These are phyloP conservation scores for Ascodesmis nigricans DNA, from an alignment of 495 filamentous ascomycete genomes.

Conservation along the genomic window DNA sequence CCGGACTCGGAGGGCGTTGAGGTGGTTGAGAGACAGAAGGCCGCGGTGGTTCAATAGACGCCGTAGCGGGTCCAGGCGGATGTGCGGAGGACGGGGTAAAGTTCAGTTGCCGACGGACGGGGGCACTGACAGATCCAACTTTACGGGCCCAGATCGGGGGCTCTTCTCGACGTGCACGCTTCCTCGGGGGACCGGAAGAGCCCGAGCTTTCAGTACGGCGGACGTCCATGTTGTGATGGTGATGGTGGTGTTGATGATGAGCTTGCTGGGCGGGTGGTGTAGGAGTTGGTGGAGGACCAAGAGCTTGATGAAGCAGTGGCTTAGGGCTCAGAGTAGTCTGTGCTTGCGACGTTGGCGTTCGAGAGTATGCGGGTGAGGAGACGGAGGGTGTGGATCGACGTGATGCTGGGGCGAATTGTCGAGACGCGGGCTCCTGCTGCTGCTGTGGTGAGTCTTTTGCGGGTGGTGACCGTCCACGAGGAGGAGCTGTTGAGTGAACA, in stretches of 20 bases:
- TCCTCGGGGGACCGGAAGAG: constrained; percentile 16
- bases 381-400: constrained; percentile 9
- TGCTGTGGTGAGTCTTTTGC: constrained; percentile 14
- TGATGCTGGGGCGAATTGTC: constrained; percentile 8
- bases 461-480: not conserved
- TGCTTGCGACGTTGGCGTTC: constrained; percentile 9
- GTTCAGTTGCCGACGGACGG: too few species aligned
- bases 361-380: constrained; percentile 8
- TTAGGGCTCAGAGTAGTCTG: too few species aligned
- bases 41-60: too few species aligned
- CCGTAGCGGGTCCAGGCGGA: too few species aligned
- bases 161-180: constrained; percentile 21
- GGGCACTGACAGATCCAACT: too few species aligned
- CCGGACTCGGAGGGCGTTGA: too few species aligned
- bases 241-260: too few species aligned
- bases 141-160: constrained; percentile 24
- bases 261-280: too few species aligned
- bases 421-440: constrained; percentile 7
- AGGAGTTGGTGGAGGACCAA: constrained; percentile 19
- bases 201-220: constrained; percentile 14
- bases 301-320: constrained; percentile 6
- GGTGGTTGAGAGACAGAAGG: too few species aligned
- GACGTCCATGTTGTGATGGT: constrained; percentile 7
- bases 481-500: not conserved
- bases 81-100: too few species aligned